phyloP scores from a whole-genome alignment of 225 moss, liverwort and hornwort species.

The Rhytidiadelphus loreus region DNA sequence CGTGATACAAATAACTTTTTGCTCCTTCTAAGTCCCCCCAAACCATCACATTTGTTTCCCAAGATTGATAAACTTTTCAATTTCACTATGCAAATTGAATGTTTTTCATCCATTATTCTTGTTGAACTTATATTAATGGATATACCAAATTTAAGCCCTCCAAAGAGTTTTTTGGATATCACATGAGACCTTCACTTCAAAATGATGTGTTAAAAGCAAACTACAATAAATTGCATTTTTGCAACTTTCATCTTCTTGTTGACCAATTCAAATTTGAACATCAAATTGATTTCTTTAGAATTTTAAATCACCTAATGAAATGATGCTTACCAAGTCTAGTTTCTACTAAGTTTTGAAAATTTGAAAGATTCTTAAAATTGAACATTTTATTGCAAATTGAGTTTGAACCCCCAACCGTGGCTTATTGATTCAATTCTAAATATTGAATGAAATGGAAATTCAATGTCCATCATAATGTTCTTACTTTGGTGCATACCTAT shows the following conservation, averaged over 20 bases:
- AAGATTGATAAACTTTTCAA: neutral
- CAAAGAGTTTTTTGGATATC: neutral
- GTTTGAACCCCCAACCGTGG: neutral
- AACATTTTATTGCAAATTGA: neutral
- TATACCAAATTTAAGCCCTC: neutral
- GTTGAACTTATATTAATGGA: neutral
- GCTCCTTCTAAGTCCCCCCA: fast-evolving
- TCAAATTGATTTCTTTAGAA: too few species aligned
- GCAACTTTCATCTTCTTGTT: neutral
- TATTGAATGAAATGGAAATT: neutral
- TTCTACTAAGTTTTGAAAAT: neutral
- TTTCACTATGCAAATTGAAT: neutral
- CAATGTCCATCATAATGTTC: neutral
- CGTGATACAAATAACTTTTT: neutral
- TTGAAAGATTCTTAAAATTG: neutral
- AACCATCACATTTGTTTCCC: fast-evolving
- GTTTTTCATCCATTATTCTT: neutral
- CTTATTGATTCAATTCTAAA: neutral
- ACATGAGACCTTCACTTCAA: neutral
- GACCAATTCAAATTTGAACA: neutral
- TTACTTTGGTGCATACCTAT: neutral
- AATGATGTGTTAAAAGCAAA: neutral
- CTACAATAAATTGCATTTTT: neutral
- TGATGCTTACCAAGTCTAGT: neutral
- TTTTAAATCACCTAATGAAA: neutral